Evolutionary conservation across 805 yeast species (phyloP), one percentile per base, ranked within the genome.

Genomic region (Saccharomycopsis sp.): DNA sequence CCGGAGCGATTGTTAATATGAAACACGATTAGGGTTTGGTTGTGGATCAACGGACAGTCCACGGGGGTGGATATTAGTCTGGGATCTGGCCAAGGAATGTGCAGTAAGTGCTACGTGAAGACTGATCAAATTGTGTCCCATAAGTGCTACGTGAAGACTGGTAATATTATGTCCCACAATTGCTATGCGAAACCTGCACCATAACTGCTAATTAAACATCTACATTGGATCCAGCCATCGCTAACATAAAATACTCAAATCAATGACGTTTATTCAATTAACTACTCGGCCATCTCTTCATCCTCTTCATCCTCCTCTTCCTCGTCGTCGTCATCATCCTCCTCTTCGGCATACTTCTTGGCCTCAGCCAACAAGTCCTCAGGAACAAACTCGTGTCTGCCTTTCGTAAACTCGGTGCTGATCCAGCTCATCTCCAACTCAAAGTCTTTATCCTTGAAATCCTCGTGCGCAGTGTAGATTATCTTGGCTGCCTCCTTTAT

Each of bases 401-500:
- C 96, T 3, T 79, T 80, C 3, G 97, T 93, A 68, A 86, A 93
- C 29, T 81, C 79, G 42, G 70, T 68, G 42, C 93, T 84, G 57
- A 84, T 84, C 99, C 99, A 94, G 64, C 94, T 82, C 67, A 94
- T 79, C 69, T 94, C 99, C 64, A 94, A 79, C 74, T 94, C 99
- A 70, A 91, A 94, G 61, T 92, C 98, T 73, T 93, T 94, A 71
- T 94, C 99, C 73, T 93, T 94, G 73, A 91, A 90, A 69, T 94
- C 99, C 74, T 94, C 99, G 69, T 96, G 99, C 1, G 98, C 97
- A 63, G 86, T 77, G 68, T 90, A 87, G 67, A 94, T 87, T 69
- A 94, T 91, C 72, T 86, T 87, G 3, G 98, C 98, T 35, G 97
- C 98, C 69, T 88, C 87, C 67, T 88, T 91, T 44, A 94, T 87